Base-by-base conservation (phyloP, 257 asterid genomes). In the Forsythia viridissima region DNA sequence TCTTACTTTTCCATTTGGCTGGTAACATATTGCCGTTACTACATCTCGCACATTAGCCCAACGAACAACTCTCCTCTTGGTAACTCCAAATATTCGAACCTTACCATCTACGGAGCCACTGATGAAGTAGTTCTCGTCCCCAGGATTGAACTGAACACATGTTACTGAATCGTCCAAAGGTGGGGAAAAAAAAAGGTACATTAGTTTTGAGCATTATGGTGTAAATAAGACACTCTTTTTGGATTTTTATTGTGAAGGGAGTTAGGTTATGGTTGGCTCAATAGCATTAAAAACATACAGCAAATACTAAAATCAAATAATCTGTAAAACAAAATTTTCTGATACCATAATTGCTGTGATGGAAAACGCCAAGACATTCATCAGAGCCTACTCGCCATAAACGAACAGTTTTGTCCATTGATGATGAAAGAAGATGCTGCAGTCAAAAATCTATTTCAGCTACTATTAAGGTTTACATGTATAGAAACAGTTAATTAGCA, bases 81-180 rank as follows among this genome's bases (percentile, higher is more conserved):
- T 72, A 43, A 92, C 87, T 63, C 93, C 92, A 97, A 97, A 94
- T 77, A 92, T 86, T 69, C 97, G 89, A 80, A 90, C 92, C 86
- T 90, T 92, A n/a, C 96, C 97, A 75, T 94, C 98, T 4, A 92
- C 88, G 70, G 91, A 92, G 30, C 98, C 98, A 48, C 92, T 91
- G 39, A 91, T 85, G 89, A 94, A 94, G 83, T 80, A 75, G 79
- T 82, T 85, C 73, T 94, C 97, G 36, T 94, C 91, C 66, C 75
- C 81, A 13, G 98, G 98, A 81, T 94, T 89, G 86, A 94, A 94
- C 43, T 94, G 97, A 77, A 91, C 83, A 68, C 97, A 90, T 37
- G 98, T 92, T 42, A 92, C 98, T 94, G 92, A 57, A 87, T 34
- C 63, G 63, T 44, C 16, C 36, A 78, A 72, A 55, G 18, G 24